A percentile compares a stretch with the other conserved stretches of the same genome.
These are phyloP conservation scores for Breynia disticha DNA, from an alignment of 441 rosid genomes.

Conservation along the genomic window DNA sequence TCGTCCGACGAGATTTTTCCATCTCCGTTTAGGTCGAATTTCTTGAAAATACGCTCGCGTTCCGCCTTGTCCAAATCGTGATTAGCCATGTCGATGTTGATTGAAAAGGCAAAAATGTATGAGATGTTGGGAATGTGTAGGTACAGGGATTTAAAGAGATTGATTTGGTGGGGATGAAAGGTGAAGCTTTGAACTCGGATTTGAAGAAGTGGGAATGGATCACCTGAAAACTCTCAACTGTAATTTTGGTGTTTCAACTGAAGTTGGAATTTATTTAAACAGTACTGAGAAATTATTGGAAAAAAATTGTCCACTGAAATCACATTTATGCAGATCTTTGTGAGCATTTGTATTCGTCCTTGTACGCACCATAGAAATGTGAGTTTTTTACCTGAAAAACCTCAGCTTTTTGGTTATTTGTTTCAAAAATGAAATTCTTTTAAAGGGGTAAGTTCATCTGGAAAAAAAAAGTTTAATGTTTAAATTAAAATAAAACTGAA, in stretches of 20 bases:
- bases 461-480: no score
- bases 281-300: background rate
- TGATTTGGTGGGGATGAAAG: slow-evolving; percentile 7
- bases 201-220: slow-evolving; percentile 18
- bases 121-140: background rate
- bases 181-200: slow-evolving; percentile 16
- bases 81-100: slow-evolving; percentile 21
- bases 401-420: no score
- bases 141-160: slow-evolving; percentile 17
- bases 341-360: no score
- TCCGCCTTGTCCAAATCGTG: slow-evolving; percentile 38
- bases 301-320: background rate
- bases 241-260: background rate
- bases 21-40: slow-evolving; percentile 62
- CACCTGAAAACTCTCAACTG: slow-evolving; percentile 18
- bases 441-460: no score
- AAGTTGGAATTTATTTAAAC: background rate
- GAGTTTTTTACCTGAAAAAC: no score
- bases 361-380: no score
- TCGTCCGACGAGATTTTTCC: slow-evolving; percentile 61
- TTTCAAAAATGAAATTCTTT: no score
- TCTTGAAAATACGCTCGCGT: slow-evolving; percentile 66
- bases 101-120: no score
- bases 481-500: no score
- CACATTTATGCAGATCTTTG: no score